Conservation (phyloP, 768 basidiomycete genomes). For the Pleurotus sapidus region DNA sequence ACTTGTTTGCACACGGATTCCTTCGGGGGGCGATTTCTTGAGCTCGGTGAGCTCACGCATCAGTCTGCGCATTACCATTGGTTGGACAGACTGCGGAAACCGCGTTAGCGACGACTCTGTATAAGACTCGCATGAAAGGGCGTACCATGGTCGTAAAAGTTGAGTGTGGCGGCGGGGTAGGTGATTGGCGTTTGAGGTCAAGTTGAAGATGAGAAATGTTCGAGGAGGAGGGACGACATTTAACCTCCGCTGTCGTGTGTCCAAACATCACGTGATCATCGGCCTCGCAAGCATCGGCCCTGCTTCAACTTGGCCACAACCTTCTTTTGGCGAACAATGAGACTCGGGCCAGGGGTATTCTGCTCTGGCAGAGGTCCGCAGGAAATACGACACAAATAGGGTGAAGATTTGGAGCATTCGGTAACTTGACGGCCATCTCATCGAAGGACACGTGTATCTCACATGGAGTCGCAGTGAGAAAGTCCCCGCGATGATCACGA, state of each 20-base stretch:
- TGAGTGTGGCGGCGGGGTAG: not conserved
- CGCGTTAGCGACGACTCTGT: not conserved
- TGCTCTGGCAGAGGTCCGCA: too few species aligned
- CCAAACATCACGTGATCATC: not conserved
- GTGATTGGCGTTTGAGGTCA: not conserved
- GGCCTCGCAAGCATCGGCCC: too few species aligned
- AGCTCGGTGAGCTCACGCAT: slow-evolving; percentile 86
- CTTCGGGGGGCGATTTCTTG: slow-evolving; percentile 82
- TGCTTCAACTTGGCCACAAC: too few species aligned
- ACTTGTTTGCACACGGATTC: slow-evolving; percentile 82
- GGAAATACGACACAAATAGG: too few species aligned
- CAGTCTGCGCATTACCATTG: slow-evolving; percentile 74
- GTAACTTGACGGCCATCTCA: too few species aligned
- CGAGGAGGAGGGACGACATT: not conserved
- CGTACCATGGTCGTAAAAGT: not conserved
- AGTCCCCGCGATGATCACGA: too few species aligned
- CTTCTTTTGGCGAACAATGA: too few species aligned
- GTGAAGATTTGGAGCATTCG: too few species aligned
- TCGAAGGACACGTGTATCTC: too few species aligned
- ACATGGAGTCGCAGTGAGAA: too few species aligned
- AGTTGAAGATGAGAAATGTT: not conserved
- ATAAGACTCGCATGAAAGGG: not conserved
- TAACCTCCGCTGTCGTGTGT: not conserved
- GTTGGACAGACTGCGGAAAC: slow-evolving; percentile 35
- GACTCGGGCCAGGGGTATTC: too few species aligned